phyloP scores from a whole-genome alignment of 257 asterid species.

The Fraxinus excelsior region DNA sequence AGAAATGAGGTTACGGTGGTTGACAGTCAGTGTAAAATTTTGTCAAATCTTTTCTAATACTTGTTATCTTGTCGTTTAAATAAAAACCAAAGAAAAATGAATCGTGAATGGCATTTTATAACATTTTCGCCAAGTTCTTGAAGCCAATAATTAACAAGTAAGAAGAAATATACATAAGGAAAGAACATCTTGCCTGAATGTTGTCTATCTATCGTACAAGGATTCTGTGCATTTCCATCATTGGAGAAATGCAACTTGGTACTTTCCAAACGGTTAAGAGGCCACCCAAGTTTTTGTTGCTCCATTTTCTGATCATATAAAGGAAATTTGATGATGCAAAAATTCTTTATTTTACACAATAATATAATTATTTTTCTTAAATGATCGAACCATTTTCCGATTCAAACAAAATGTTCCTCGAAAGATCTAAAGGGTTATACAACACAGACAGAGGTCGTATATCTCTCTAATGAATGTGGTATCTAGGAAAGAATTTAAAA shows the following conservation, averaged over 20 bases:
- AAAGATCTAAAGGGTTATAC: background rate
- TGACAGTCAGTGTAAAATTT: background rate
- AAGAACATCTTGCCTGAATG: conserved; percentile 38
- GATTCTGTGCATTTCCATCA: conserved; percentile 22
- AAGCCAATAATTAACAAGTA: background rate
- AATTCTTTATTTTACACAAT: conserved; percentile 37
- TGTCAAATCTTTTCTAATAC: no score
- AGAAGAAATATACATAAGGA: background rate
- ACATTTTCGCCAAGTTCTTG: background rate
- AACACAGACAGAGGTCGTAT: background rate
- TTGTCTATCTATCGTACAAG: conserved; percentile 26
- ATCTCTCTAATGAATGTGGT: background rate
- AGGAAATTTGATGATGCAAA: conserved; percentile 27
- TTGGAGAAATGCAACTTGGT: conserved; percentile 26
- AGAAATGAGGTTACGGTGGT: no score
- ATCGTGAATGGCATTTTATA: background rate
- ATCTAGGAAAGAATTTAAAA: background rate
- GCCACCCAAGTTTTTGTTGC: conserved; percentile 5
- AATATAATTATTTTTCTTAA: conserved; percentile 50
- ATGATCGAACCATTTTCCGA: conserved; percentile 47
- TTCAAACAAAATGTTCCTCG: background rate
- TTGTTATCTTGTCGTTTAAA: background rate
- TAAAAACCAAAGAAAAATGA: background rate
- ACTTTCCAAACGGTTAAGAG: conserved; percentile 18
- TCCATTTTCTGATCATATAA: conserved; percentile 20